Percentiles rank a stretch among this genome's conserved stretches.
Conservation (phyloP, 176 grass and related monocot species). For the Themeda triandra region DNA sequence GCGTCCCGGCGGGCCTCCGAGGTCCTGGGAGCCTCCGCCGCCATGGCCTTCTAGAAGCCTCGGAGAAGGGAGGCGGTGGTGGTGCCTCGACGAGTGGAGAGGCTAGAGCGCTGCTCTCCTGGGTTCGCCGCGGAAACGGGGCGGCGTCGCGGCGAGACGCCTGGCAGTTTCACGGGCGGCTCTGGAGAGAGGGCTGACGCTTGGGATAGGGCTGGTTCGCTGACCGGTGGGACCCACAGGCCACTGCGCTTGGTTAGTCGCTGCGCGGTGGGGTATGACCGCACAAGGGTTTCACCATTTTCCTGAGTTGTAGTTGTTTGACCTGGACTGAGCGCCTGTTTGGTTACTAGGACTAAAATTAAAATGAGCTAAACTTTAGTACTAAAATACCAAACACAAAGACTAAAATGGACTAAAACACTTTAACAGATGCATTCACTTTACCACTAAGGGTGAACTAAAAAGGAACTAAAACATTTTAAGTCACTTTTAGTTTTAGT, state of each 20-base stretch:
- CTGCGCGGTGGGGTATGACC: not conserved
- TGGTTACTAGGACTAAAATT: no score
- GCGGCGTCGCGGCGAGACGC: not conserved
- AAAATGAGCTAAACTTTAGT: no score
- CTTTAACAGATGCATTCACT: no score
- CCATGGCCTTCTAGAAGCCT: conserved; percentile 3
- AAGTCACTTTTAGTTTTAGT: no score
- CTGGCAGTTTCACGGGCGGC: not conserved
- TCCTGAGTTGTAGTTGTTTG: not conserved
- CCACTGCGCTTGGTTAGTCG: not conserved
- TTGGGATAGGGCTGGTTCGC: not conserved
- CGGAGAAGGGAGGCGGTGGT: not conserved
- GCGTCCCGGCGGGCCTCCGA: conserved; percentile 64
- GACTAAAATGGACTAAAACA: no score
- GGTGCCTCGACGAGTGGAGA: not conserved
- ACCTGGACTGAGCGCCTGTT: not conserved
- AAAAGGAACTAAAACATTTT: no score
- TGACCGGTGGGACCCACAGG: not conserved
- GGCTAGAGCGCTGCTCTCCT: not conserved
- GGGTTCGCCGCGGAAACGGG: not conserved
- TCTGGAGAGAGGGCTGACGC: not conserved
- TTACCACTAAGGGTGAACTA: no score
- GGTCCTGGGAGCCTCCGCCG: conserved; percentile 40
- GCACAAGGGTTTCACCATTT: not conserved
- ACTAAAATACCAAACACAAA: no score